Base-by-base conservation (phyloP, 208 protist genomes). In the Tetramitus jugosus region DNA sequence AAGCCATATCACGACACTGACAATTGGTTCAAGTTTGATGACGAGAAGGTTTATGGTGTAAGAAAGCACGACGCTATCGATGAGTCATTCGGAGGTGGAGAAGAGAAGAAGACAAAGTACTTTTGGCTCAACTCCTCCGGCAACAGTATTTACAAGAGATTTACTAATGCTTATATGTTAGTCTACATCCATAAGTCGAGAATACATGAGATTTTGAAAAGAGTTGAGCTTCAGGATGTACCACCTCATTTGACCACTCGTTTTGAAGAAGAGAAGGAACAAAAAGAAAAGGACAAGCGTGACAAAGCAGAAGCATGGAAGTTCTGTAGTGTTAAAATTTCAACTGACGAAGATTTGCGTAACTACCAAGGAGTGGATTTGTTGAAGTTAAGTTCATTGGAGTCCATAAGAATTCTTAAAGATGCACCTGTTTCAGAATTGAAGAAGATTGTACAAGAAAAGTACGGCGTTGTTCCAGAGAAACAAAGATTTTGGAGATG, bases 11-110 rank as follows among this genome's bases (percentile, higher is more conserved):
- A n/a, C 26, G 60, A 60, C 3, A 26, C 31, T 71, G 80, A 43
- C 6, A 6, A 35, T 0, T 95, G 92, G 91, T 94, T 91, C 80
- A 92, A 93, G 76, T 94, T 95, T 79, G 91, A 95, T 84, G 92
- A 95, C 77, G 90, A 91, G 72, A 82, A 81, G 0, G 92, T 95
- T 10, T 88, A 88, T 4, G 83, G 81, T 49, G 91, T 90, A 8
- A 87, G 86, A 61, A 78, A 93, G 81, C 84, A 86, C 68, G 84
- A 23, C 31, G 64, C 39, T 17, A 14, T 71, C 29, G 7, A 71
- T 33, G 64, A 71, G 2, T 35, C 20, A 14, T 71, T 35, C 49
- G 62, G 62, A 42, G 56, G 56, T 31, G 64, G 39, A 29, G 64
- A 71, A 42, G 39, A 20, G 14, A 49, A 71, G 39, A 71, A 71